A percentile compares a stretch with the other conserved stretches of the same genome.
Evolutionary conservation across 208 protist species (phyloP).

Genomic region (Tritrichomonas musculus): DNA sequence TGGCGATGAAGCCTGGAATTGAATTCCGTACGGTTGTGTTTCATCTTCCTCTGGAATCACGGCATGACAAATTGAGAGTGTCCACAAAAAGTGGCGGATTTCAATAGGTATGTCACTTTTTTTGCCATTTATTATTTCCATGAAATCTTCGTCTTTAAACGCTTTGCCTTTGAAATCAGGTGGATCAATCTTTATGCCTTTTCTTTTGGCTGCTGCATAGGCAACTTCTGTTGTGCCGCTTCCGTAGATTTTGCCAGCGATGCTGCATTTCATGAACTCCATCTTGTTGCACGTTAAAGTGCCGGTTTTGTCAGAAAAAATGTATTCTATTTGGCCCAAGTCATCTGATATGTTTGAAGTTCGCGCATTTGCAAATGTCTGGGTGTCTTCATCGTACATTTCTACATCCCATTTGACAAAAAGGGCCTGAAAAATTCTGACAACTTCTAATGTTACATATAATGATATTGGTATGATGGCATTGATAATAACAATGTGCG

Average conservation of each 20-base stretch:
- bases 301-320: conserved; percentile 54
- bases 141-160: not conserved
- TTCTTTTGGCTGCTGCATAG: not conserved
- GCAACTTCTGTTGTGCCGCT: conserved; percentile 32
- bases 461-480: conserved; percentile 63
- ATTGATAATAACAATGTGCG: conserved; percentile 54
- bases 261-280: conserved; percentile 52
- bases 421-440: conserved; percentile 56
- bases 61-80: not conserved
- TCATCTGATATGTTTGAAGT: conserved; percentile 42
- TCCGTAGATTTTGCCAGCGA: conserved; percentile 53
- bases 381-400: conserved; percentile 36
- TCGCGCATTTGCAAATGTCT: conserved; percentile 1
- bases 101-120: not conserved
- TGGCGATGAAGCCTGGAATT: conserved; percentile 40
- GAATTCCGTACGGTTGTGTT: conserved; percentile 4
- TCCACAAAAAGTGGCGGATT: not conserved
- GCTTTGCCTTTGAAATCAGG: not conserved
- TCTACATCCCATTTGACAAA: conserved; percentile 23
- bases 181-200: not conserved
- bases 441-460: conserved; percentile 61
- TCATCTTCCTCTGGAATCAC: not conserved
- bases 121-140: not conserved
- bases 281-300: conserved; percentile 38
- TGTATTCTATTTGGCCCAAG: conserved; percentile 49